Base-by-base conservation (phyloP, 2,329 filamentous ascomycete species). In the Berkeleyomyces rouxiae region DNA sequence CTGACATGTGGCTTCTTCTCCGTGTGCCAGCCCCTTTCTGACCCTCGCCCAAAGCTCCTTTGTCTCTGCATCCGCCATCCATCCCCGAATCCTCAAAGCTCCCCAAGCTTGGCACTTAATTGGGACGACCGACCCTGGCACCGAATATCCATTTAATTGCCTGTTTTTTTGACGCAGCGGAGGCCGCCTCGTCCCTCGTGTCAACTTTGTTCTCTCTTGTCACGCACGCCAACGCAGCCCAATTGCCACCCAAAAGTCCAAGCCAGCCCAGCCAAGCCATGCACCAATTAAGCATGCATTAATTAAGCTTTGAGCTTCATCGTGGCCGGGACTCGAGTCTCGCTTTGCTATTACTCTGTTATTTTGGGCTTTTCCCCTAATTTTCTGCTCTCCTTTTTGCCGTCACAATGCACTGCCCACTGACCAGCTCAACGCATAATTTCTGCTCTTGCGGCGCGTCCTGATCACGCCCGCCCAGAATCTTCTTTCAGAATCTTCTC, bases 281-380 rank as follows among this genome's bases (percentile, higher is more conserved):
- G 49, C 49, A 55, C 37, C 49, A 55, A 55, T 55, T 55, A 55
- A 55, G 49, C 49, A 55, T 55, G 49, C 49, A 55, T 55, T 55
- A 55, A 55, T 55, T 55, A 55, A 55, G 49, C 49, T 39, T 55
- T 55, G 49, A 55, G 13, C 49, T 37, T 37, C 36, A 55, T 36
- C 33, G 37, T n/a, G 7, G n/a, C 49, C n/a, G 49, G 33, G 37
- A 13, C 16, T 6, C 11, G 10, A 33, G 33, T 37, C 10, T 36
- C 11, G 9, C 31, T 10, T 23, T 7, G 31, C 23, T 11, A 55
- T 55, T 55, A 10, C 49, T 55, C 13, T 39, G 36, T 37, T 36
- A 7, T 47, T 47, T 47, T 23, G n/a, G n/a, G n/a, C 44, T 47
- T 16, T 47, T 46, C 11, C 16, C 43, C 43, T 46, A 4, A 23